Evolutionary conservation across 192 early-diverging fungal genomes (phyloP).

Genomic region (Oehlia diaphana): DNA sequence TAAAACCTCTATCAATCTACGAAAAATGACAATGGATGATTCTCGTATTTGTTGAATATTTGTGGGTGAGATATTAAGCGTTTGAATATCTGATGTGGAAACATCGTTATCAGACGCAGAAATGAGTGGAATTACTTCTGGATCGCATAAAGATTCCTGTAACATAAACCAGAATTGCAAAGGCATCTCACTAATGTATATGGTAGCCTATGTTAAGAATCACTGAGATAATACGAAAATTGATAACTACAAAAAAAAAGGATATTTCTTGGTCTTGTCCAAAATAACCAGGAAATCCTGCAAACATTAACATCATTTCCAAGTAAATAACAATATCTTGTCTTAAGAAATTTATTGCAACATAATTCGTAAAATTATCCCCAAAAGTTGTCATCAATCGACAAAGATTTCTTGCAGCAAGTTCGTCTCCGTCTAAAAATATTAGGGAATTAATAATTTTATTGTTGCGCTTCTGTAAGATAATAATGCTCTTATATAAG

Average conservation of each 20-base stretch:
- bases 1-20: slow-evolving; percentile 52
- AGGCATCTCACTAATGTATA: slow-evolving; percentile 59
- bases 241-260: background rate
- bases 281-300: slow-evolving; percentile 67
- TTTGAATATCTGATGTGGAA: background rate
- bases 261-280: slow-evolving; percentile 62
- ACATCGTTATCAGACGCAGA: slow-evolving; percentile 34
- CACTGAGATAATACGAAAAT: too few relatives aligned
- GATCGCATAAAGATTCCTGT: slow-evolving; percentile 68
- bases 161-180: slow-evolving; percentile 74
- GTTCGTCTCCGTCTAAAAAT: slow-evolving; percentile 50
- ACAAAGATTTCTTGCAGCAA: slow-evolving; percentile 43
- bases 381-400: slow-evolving; percentile 56
- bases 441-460: background rate
- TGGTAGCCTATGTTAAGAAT: background rate
- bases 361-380: slow-evolving; percentile 57
- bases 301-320: slow-evolving; percentile 63
- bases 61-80: slow-evolving; percentile 22
- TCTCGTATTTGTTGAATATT: slow-evolving; percentile 37
- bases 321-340: slow-evolving; percentile 46
- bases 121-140: slow-evolving; percentile 35
- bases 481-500: too few relatives aligned
- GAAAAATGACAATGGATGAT: slow-evolving; percentile 49
- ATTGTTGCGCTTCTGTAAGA: background rate
- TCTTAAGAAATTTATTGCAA: slow-evolving; percentile 43